phyloP scores from a whole-genome alignment of 371 early-diverging fungal genomes.

The Syncephalastrum contaminatum region DNA sequence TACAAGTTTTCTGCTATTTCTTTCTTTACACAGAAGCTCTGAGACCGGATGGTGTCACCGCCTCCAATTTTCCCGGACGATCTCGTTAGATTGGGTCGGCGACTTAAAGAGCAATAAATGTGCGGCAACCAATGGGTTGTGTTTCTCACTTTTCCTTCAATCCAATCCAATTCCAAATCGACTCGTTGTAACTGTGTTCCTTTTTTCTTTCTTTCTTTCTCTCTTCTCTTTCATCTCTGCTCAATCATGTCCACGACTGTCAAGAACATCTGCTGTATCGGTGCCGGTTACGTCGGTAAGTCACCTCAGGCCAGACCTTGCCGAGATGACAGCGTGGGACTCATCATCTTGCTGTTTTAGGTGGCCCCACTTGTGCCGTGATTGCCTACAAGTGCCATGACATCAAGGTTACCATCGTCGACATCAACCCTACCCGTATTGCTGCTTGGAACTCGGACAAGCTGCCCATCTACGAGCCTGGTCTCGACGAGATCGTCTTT shows the following conservation, averaged over 20 bases:
- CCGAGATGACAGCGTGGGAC: background rate
- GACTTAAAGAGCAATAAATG: slow-evolving; percentile 8
- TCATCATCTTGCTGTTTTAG: slow-evolving; percentile 37
- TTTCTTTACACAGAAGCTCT: no score
- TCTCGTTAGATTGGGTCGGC: slow-evolving; percentile 11
- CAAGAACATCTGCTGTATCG: slow-evolving; percentile 82
- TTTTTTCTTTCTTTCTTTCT: slow-evolving; percentile 11
- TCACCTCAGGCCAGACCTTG: slow-evolving; percentile 1
- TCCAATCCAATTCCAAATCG: background rate
- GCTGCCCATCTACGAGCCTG: slow-evolving; percentile 91
- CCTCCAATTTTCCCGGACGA: no score
- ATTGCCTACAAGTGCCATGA: slow-evolving; percentile 90
- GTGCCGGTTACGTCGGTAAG: slow-evolving; percentile 94
- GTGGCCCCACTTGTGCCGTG: slow-evolving; percentile 94
- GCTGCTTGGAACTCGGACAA: slow-evolving; percentile 86
- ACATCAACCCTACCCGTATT: slow-evolving; percentile 75
- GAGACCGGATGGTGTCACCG: no score
- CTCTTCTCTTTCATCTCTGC: slow-evolving; percentile 6
- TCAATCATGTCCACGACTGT: slow-evolving; percentile 36
- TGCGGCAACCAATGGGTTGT: slow-evolving; percentile 7
- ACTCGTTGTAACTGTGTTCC: background rate
- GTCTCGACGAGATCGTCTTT: slow-evolving; percentile 82
- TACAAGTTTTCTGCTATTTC: no score
- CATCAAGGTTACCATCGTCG: slow-evolving; percentile 88
- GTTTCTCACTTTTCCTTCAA: slow-evolving; percentile 5